A percentile compares a stretch with the other conserved stretches of the same genome.
phyloP scores from a whole-genome alignment of 2,329 filamentous ascomycete species.

The Colletotrichum shisoi region DNA sequence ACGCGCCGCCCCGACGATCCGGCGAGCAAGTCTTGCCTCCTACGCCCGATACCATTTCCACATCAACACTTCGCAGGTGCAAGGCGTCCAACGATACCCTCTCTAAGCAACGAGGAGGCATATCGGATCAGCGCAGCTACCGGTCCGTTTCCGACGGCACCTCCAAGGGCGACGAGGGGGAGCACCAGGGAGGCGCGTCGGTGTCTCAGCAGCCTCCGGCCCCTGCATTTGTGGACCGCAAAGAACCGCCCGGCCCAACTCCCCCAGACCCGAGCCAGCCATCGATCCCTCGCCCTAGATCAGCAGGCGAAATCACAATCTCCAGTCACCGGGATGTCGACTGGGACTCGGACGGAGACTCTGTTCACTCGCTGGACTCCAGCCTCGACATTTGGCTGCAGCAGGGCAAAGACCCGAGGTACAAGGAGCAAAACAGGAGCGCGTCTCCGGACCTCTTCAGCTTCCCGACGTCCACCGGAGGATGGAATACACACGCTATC shows the following conservation, averaged over 20 bases:
- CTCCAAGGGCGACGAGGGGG: slow-evolving; percentile 38
- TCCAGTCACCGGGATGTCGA: slow-evolving; percentile 52
- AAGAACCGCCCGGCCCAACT: slow-evolving; percentile 38
- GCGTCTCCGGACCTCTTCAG: slow-evolving; percentile 63
- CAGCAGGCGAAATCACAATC: slow-evolving; percentile 57
- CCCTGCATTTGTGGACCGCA: slow-evolving; percentile 47
- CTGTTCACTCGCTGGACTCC: slow-evolving; percentile 55
- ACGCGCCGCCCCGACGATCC: slow-evolving; percentile 53
- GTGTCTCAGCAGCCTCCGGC: slow-evolving; percentile 46
- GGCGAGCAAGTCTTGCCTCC: slow-evolving; percentile 60
- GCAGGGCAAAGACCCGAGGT: slow-evolving; percentile 56
- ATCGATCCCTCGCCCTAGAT: slow-evolving; percentile 54
- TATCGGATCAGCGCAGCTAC: slow-evolving; percentile 47
- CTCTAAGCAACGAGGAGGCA: slow-evolving; percentile 45
- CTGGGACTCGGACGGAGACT: slow-evolving; percentile 57
- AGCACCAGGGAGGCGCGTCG: slow-evolving; percentile 38
- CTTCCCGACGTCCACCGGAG: slow-evolving; percentile 55
- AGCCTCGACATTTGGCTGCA: slow-evolving; percentile 66
- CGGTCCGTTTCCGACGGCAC: slow-evolving; percentile 45
- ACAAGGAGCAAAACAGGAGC: slow-evolving; percentile 31
- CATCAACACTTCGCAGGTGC: slow-evolving; percentile 60
- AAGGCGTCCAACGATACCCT: slow-evolving; percentile 62
- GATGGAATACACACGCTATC: slow-evolving; percentile 60
- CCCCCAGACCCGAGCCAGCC: slow-evolving; percentile 46
- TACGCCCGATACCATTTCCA: slow-evolving; percentile 68